Evolutionary conservation across 306 rosid genomes (phyloP).

Genomic region (Crotalaria pallida): DNA sequence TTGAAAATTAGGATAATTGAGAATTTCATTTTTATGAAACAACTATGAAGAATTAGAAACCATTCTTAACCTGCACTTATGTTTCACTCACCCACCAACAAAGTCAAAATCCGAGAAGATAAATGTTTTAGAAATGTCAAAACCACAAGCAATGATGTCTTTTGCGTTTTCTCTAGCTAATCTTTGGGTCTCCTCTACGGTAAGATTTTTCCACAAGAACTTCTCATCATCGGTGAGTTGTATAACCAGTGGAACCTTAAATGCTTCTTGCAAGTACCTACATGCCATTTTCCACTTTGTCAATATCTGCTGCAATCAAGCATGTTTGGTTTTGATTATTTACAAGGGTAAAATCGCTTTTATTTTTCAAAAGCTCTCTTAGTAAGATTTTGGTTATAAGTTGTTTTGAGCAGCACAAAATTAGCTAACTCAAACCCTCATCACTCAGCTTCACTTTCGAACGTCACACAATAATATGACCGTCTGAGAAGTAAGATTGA

Average conservation of each 20-base stretch:
- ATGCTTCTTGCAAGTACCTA: conserved; percentile 93
- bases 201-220: conserved; percentile 81
- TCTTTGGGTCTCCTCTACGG: conserved; percentile 72
- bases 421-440: no score
- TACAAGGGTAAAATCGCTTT: no score
- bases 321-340: no score
- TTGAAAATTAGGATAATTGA: background rate
- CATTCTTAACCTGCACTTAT: background rate
- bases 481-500: no score
- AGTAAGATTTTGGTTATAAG: no score
- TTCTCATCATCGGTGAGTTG: conserved; percentile 96
- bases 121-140: conserved; percentile 78
- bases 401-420: no score
- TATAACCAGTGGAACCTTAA: conserved; percentile 91
- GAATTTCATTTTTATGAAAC: conserved; percentile 1
- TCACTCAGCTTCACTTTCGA: background rate
- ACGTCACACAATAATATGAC: background rate
- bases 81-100: conserved; percentile 73
- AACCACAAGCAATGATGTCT: conserved; percentile 97
- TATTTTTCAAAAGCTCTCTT: no score
- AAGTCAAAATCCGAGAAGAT: conserved; percentile 73
- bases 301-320: conserved; percentile 8
- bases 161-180: conserved; percentile 90
- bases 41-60: background rate
- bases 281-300: conserved; percentile 7